Base-by-base conservation (phyloP, 1,139 yeast species). In the Hyphopichia burtonii region DNA sequence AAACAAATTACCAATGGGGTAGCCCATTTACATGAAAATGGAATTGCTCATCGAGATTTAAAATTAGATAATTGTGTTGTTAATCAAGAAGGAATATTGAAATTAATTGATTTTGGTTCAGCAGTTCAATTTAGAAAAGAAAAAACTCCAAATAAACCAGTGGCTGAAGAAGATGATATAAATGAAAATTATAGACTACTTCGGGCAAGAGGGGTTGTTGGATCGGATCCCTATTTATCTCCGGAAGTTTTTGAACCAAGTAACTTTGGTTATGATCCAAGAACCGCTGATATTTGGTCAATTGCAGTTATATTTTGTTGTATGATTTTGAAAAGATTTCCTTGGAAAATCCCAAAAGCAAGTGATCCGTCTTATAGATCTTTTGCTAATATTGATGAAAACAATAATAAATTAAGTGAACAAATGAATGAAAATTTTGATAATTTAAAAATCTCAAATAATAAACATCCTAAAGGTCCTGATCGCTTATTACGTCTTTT, bases 11-110 rank as follows among this genome's bases (percentile, higher is more conserved):
- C 79, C 30, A 61, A 66, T 41, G 94, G 91, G 32, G 83, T 82
- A 2, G 52, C 62, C 4, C 81, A 80, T 59, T 61, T 86, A 47
- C 94, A 86, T 58, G 63, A 71, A 3, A 70, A 78, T 59, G 93
- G 93, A 0, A 66, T 86, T 37, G 88, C 93, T 0, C 94, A 86
- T 61, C 68, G 94, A 39, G 94, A 86, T 58, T 70, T 86, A 52
- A 86, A 86, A 56, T 63, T 86, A 41, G 94, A 86, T 59, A 86
- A 86, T 58, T 86, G 93, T 59, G 90, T 85, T 44, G 89, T 86
- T 14, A 76, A 73, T 38, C 52, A 57, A 2, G 58, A 73, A 18
- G 93, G 93, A 2, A 73, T 84, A 11, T 63, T 86, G 42, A 86
- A 86, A 58, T 61, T 86, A 45, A 83, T 86, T 45, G 94, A 86